Evolutionary conservation across 1,139 yeast species (phyloP).

Genomic region (Blastobotrys apis): DNA sequence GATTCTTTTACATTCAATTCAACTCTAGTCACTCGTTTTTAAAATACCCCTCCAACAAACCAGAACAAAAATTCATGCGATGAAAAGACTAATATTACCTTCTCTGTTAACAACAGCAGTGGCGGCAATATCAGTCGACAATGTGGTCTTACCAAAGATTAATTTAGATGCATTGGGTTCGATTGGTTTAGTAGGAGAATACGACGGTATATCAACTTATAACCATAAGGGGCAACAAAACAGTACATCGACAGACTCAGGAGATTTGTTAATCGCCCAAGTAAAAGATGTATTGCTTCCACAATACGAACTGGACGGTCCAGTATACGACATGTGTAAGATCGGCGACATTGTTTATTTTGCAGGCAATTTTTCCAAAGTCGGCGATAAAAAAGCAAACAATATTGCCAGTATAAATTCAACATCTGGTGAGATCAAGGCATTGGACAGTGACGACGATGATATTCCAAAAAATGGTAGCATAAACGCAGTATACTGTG

Average conservation of each 20-base stretch:
- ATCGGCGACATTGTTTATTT: constrained; percentile 44
- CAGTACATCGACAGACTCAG: constrained; percentile 15
- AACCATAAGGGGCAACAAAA: constrained; percentile 48
- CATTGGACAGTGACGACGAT: constrained; percentile 36
- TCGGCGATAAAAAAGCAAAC: constrained; percentile 39
- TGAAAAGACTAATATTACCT: constrained; percentile 10
- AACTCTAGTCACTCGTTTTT: too few species aligned
- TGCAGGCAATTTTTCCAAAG: constrained; percentile 41
- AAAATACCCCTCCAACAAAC: too few species aligned
- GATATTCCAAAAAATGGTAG: constrained; percentile 49
- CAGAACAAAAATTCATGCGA: constrained; percentile 6
- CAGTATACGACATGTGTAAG: constrained; percentile 32
- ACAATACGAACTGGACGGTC: constrained; percentile 30
- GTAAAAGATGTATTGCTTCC: constrained; percentile 20
- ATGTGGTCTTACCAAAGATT: constrained; percentile 29
- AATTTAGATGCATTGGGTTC: constrained; percentile 34
- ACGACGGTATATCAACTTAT: constrained; percentile 58
- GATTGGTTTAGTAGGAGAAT: constrained; percentile 63
- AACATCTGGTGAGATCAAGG: constrained; percentile 41
- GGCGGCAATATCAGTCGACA: constrained; percentile 13
- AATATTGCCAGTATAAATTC: constrained; percentile 57
- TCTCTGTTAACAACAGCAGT: constrained; percentile 3
- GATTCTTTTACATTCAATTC: too few species aligned
- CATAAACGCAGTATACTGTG: constrained; percentile 50
- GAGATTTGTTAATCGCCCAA: constrained; percentile 28